Evolutionary conservation across 169 alveolate species (phyloP).

Genomic region (Plasmodium ovale): DNA sequence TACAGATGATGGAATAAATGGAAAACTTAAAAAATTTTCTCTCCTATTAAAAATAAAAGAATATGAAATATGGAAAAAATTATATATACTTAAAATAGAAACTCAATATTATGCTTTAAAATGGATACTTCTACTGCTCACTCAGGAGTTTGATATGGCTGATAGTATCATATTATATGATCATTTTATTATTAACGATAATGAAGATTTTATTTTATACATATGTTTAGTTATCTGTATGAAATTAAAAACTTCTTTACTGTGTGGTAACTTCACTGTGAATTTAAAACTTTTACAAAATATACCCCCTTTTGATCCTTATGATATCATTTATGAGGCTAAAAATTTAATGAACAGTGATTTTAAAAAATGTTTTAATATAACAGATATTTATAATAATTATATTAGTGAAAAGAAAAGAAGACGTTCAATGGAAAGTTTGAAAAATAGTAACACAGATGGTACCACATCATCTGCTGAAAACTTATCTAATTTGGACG

Average conservation of each 20-base stretch:
- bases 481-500: not conserved
- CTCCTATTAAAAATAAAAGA: conserved; percentile 71
- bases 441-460: conserved; percentile 13
- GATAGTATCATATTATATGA: conserved; percentile 72
- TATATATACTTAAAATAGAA: conserved; percentile 73
- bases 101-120: conserved; percentile 80
- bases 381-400: conserved; percentile 41
- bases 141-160: conserved; percentile 81
- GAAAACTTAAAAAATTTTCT: conserved; percentile 75
- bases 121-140: conserved; percentile 83
- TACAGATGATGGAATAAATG: conserved; percentile 80
- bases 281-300: conserved; percentile 73
- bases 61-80: conserved; percentile 68
- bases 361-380: conserved; percentile 21
- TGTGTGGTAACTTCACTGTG: conserved; percentile 74
- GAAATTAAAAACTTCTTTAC: conserved; percentile 45
- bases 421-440: conserved; percentile 17
- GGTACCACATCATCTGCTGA: conserved; percentile 5
- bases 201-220: conserved; percentile 71
- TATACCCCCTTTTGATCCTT: conserved; percentile 77
- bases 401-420: conserved; percentile 61
- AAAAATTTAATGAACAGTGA: conserved; percentile 56
- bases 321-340: conserved; percentile 68
- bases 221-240: conserved; percentile 67
- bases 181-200: conserved; percentile 71